Percentiles rank a stretch among this genome's conserved stretches.
Conservation (phyloP, 257 asterid genomes). For the Solanum phureja region DNA sequence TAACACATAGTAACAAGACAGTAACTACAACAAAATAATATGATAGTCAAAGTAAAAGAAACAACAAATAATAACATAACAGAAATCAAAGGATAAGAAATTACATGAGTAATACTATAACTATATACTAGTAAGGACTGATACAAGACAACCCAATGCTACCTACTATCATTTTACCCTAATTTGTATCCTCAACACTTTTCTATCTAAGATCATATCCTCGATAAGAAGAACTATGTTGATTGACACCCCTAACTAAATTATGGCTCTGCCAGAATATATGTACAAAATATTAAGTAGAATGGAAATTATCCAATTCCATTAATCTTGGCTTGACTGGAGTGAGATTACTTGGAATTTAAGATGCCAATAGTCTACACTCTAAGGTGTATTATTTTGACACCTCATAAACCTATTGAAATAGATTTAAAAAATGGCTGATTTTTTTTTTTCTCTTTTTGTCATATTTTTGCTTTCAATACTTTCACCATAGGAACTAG, state of each 20-base stretch:
- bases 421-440: not conserved
- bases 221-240: fast-evolving
- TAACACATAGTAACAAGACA: too few relatives aligned
- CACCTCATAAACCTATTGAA: not conserved
- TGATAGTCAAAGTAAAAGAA: not conserved
- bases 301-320: not conserved
- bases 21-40: not conserved
- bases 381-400: not conserved
- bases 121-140: not conserved
- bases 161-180: not conserved
- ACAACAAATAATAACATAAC: not conserved
- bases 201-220: not conserved
- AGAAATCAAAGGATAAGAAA: not conserved
- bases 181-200: fast-evolving
- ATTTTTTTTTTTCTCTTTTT: too few relatives aligned
- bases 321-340: conserved; percentile 1
- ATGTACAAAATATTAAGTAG: not conserved
- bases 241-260: not conserved
- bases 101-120: not conserved
- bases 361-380: not conserved
- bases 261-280: not conserved
- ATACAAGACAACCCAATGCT: not conserved
- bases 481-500: not conserved
- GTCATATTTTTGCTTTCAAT: not conserved
- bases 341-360: not conserved